Evolutionary conservation across 257 asterid species (phyloP).

Genomic region (Plantago major): DNA sequence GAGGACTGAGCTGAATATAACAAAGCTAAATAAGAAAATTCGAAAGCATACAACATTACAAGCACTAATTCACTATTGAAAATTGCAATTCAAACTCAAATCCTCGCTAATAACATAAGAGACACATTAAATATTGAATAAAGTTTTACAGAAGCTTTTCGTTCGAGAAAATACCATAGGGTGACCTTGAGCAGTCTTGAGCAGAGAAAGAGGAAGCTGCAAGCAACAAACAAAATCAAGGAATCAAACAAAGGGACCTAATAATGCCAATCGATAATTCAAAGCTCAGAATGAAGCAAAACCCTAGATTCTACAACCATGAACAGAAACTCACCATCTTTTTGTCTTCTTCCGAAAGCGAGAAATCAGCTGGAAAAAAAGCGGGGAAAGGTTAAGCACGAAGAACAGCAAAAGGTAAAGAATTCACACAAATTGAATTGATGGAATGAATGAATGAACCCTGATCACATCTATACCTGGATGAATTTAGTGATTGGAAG

Average conservation of each 20-base stretch:
- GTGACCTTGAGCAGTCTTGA: slow-evolving; percentile 94
- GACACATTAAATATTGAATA: neutral
- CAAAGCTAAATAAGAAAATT: too few species aligned
- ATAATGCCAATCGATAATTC: neutral
- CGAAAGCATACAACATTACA: too few species aligned
- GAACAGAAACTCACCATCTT: neutral
- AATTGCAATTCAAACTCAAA: too few species aligned
- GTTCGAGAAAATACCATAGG: slow-evolving; percentile 61
- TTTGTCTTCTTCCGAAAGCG: neutral
- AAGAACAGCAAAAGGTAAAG: neutral
- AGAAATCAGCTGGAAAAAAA: neutral
- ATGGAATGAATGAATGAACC: too few species aligned
- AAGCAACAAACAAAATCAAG: neutral
- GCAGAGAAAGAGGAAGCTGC: slow-evolving; percentile 92
- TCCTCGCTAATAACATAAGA: neutral
- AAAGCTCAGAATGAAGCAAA: neutral
- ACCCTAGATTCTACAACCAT: slow-evolving; percentile 7
- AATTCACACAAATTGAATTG: neutral
- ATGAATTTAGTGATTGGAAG: too few species aligned
- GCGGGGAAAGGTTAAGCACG: neutral
- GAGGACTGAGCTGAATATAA: too few species aligned
- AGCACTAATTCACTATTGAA: too few species aligned
- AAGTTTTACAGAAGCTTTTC: neutral
- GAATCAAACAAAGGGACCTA: slow-evolving; percentile 7
- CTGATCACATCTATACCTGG: too few species aligned